Evolutionary conservation across 1,284 basidiomycete species (phyloP).

Genomic region (Vanrija humicola): DNA sequence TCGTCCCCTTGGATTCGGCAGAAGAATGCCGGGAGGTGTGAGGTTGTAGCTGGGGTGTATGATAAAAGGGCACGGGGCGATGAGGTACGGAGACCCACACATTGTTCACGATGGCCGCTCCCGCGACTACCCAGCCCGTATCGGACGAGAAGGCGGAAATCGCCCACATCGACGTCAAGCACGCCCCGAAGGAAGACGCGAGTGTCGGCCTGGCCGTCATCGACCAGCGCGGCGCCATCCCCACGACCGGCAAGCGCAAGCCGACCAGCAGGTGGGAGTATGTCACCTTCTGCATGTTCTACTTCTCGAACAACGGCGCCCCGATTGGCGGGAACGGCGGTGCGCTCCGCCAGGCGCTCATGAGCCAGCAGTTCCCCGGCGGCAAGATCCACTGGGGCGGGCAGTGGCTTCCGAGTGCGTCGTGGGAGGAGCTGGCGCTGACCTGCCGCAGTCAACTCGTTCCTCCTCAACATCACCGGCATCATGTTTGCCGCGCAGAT

Average conservation of each 20-base stretch:
- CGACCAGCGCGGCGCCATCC: conserved; percentile 5
- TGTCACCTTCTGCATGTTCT: conserved; percentile 5
- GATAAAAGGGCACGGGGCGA: no score
- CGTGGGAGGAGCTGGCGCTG: no score
- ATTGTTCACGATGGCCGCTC: no score
- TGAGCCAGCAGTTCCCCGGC: neutral
- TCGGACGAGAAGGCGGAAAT: no score
- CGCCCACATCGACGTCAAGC: no score
- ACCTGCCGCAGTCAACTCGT: conserved; percentile 7
- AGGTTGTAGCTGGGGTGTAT: no score
- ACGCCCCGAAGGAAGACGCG: neutral
- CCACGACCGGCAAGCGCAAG: conserved; percentile 6
- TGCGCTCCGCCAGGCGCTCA: conserved; percentile 1
- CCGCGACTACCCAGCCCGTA: no score
- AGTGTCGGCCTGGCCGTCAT: conserved; percentile 8
- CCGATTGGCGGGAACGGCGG: conserved; percentile 2
- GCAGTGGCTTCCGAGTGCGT: neutral
- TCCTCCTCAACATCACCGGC: conserved; percentile 20
- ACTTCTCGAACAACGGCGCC: no score
- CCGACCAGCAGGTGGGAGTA: conserved; percentile 9
- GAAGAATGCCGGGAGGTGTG: no score
- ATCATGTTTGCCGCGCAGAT: conserved; percentile 19
- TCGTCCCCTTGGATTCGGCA: no score
- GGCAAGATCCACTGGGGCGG: conserved; percentile 6
- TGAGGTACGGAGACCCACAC: no score